A percentile compares a stretch with the other conserved stretches of the same genome.
These are phyloP conservation scores for Vitis hybrid DNA, from an alignment of 177 flowering plant species.

Conservation along the genomic window DNA sequence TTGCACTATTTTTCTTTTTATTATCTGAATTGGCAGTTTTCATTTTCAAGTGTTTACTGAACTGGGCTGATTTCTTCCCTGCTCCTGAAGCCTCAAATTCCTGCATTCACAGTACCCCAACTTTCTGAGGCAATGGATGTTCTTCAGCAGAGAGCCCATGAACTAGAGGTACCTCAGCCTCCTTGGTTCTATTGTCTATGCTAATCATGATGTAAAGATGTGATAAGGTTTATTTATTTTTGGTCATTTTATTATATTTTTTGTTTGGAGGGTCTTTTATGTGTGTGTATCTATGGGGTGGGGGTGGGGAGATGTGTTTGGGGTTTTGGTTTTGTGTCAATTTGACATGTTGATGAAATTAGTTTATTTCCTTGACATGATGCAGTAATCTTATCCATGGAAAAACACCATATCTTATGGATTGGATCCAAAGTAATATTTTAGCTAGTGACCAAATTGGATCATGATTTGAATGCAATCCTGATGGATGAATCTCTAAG, in stretches of 20 bases:
- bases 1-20: constrained; percentile 19
- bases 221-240: background rate
- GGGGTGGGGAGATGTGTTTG: too few relatives aligned
- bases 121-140: constrained; percentile 82
- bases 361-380: too few relatives aligned
- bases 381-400: too few relatives aligned
- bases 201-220: background rate
- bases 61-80: constrained; percentile 47
- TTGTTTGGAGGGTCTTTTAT: too few relatives aligned
- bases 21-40: constrained; percentile 29
- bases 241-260: background rate
- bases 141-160: constrained; percentile 54
- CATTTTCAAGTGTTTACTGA: constrained; percentile 46
- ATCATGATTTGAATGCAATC: too few relatives aligned
- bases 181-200: background rate
- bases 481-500: too few relatives aligned
- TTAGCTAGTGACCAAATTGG: too few relatives aligned
- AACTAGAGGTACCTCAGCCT: constrained; percentile 45
- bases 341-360: too few relatives aligned
- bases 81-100: constrained; percentile 69
- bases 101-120: constrained; percentile 82
- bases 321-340: too few relatives aligned
- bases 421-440: too few relatives aligned
- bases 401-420: too few relatives aligned
- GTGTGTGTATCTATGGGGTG: too few relatives aligned